These are phyloP conservation scores for Xylariaceae sp. DNA, from an alignment of 2,329 filamentous ascomycete genomes.

Conservation along the genomic window DNA sequence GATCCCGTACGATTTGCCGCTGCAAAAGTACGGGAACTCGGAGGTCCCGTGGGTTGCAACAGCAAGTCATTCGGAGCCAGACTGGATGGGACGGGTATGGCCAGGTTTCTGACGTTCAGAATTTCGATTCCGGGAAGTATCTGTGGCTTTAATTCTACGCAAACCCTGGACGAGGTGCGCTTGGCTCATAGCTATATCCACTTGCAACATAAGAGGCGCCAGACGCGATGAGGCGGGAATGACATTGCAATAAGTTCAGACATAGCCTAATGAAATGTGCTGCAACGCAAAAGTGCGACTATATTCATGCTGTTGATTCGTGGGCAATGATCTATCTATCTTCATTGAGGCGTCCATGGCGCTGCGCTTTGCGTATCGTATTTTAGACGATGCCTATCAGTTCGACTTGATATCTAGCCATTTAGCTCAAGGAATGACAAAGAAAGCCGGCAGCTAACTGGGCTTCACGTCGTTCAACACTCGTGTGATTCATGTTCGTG, in stretches of 20 bases:
- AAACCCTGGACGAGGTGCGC: neutral
- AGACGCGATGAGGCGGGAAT: neutral
- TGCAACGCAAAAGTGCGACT: constrained; percentile 2
- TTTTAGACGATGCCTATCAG: neutral
- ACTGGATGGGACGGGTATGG: constrained; percentile 53
- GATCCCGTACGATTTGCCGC: constrained; percentile 77
- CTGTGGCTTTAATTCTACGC: neutral
- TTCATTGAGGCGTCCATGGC: neutral
- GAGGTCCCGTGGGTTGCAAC: constrained; percentile 78
- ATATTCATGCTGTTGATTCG: too few species aligned
- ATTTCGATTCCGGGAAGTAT: neutral
- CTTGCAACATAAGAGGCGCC: neutral
- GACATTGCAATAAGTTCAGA: neutral
- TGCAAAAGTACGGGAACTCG: constrained; percentile 57
- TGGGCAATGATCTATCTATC: neutral
- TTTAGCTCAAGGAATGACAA: neutral
- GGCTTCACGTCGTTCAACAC: too few species aligned
- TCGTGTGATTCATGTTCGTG: too few species aligned
- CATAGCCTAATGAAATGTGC: neutral
- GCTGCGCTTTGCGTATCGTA: neutral
- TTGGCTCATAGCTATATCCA: neutral
- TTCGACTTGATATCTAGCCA: neutral
- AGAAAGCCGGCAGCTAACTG: neutral
- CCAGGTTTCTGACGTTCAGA: constrained; percentile 4
- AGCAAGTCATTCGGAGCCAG: constrained; percentile 53